Evolutionary conservation across 139 green algal species (phyloP), one percentile per base, ranked within the genome.

Genomic region (Chlorella sp.): DNA sequence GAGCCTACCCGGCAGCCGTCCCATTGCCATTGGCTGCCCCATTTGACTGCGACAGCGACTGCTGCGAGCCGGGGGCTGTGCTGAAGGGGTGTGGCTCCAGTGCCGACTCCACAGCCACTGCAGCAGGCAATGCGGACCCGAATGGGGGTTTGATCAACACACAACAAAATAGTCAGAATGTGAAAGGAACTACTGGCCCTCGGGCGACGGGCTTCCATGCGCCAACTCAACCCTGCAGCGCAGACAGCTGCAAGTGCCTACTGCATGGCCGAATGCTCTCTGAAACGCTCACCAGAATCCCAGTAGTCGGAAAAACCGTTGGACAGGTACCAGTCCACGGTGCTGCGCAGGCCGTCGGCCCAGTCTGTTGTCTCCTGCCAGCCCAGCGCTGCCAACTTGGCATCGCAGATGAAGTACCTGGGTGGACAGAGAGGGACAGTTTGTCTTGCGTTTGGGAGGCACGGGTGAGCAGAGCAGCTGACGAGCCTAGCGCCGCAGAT

Each of bases 261-360:
- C n/a, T n/a, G n/a, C n/a, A n/a, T n/a, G n/a, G n/a, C n/a, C n/a
- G n/a, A n/a, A n/a, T n/a, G n/a, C n/a, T n/a, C n/a, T n/a, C n/a
- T n/a, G 13, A 21, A 23, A 41, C 7, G 13, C 70, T 56, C 44
- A 56, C 70, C 70, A 9, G 41, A 4, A 15, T 78, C 70, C 70
- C 70, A 78, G 25, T 32, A 78, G 26, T 60, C 70, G 1, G 39
- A 28, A 21, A 60, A 60, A 2, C 25, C 70, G 13, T 78, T 5
- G 39, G 20, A 16, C 39, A 57, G 41, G 82, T 97, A 99, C 97
- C 97, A 99, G 16, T 98, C 90, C 6, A 98, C 89, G 0, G 97
- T 99, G 78, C 94, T 95, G 36, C 91, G 92, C 47, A 99, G 91
- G 21, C 97, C 97, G 39, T 98, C 93, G 84, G 98, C 95, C 96